Conservation (phyloP, 2,329 filamentous ascomycete species). For the Fusarium fujikuroi region DNA sequence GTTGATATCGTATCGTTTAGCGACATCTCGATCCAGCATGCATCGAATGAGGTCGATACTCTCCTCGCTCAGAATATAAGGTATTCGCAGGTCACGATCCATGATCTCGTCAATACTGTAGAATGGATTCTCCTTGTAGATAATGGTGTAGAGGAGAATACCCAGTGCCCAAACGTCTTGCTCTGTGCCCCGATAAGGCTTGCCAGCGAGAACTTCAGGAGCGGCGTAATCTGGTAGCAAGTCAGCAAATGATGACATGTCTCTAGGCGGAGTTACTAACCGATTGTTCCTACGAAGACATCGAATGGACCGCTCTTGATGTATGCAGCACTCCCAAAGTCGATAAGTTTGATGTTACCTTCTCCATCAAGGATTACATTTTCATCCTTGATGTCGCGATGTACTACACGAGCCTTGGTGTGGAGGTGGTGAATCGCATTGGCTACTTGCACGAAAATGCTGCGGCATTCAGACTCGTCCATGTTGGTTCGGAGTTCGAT, state of each 20-base stretch:
- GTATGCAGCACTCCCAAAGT: constrained; percentile 97
- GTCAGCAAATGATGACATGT: constrained; percentile 19
- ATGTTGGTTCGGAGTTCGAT: constrained; percentile 96
- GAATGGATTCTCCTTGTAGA: constrained; percentile 99
- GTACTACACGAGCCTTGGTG: constrained; percentile 88
- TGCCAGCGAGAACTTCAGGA: constrained; percentile 94
- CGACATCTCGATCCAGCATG: constrained; percentile 93
- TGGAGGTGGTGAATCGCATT: constrained; percentile 91
- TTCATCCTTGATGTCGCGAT: constrained; percentile 98
- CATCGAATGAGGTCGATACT: constrained; percentile 90
- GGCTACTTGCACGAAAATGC: constrained; percentile 94
- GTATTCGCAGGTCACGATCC: constrained; percentile 92
- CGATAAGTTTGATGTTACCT: constrained; percentile 94
- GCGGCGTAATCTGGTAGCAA: constrained; percentile 85
- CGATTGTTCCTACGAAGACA: constrained; percentile 98
- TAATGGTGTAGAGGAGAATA: constrained; percentile 96
- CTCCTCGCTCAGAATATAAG: constrained; percentile 87
- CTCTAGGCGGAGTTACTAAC: constrained; percentile 62
- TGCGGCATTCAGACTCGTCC: constrained; percentile 92
- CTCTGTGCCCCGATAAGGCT: constrained; percentile 92
- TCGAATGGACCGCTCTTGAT: constrained; percentile 99
- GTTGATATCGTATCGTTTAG: constrained; percentile 83
- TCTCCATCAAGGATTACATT: constrained; percentile 97
- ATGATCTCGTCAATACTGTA: constrained; percentile 99
- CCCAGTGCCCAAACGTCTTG: constrained; percentile 99